phyloP scores from a whole-genome alignment of 2,329 filamentous ascomycete genomes.

The Beauveria medogensis region DNA sequence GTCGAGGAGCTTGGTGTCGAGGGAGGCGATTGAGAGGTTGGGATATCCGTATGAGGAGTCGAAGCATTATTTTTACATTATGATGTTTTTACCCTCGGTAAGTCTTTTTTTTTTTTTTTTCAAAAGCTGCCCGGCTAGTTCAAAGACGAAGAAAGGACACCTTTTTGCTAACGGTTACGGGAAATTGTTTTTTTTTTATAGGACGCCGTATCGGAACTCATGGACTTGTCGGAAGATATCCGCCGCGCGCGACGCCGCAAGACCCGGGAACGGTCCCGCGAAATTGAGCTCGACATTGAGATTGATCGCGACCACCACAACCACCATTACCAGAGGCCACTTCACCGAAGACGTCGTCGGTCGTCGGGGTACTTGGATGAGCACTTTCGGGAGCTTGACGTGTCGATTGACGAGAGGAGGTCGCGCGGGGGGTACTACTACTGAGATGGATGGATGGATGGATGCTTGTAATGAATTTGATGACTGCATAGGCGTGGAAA shows the following conservation, averaged over 20 bases:
- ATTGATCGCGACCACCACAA: conserved; percentile 1
- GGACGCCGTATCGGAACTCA: conserved; percentile 3
- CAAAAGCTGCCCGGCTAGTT: too few species aligned
- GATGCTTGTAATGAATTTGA: neutral
- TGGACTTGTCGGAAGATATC: conserved; percentile 3
- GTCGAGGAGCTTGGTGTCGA: conserved; percentile 81
- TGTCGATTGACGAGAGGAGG: conserved; percentile 1
- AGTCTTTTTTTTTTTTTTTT: conserved; percentile 30
- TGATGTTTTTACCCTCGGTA: conserved; percentile 82
- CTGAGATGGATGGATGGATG: neutral
- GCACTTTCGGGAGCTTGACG: conserved; percentile 4
- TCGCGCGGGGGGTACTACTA: neutral
- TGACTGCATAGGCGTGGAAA: neutral
- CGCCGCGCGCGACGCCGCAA: neutral
- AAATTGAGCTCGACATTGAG: conserved; percentile 9
- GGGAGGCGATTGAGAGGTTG: conserved; percentile 75
- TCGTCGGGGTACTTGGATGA: conserved; percentile 6
- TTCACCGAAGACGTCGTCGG: neutral
- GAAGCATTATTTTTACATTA: conserved; percentile 82
- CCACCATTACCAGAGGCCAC: neutral
- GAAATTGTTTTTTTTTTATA: neutral
- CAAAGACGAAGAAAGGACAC: neutral
- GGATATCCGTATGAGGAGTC: conserved; percentile 91
- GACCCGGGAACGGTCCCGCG: neutral
- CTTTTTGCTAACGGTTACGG: neutral